Percentiles rank a stretch among this genome's conserved stretches.
phyloP scores from a whole-genome alignment of 768 basidiomycete species.

The Cubamyces sp. region DNA sequence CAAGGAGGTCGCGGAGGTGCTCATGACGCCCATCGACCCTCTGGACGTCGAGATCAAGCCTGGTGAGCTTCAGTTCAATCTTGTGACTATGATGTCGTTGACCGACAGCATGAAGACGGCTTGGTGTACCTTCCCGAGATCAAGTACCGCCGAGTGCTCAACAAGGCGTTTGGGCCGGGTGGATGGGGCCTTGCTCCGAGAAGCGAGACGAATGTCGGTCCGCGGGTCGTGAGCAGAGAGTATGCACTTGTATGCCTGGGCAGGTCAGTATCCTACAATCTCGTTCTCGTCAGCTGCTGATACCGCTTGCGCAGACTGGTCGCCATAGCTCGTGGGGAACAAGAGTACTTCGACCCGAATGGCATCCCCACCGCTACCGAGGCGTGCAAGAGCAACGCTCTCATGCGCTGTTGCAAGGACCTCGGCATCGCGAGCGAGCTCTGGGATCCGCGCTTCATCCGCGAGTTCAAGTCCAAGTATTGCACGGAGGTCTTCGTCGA shows the following conservation, averaged over 20 bases:
- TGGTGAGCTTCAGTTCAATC: constrained; percentile 51
- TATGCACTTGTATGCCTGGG: constrained; percentile 95
- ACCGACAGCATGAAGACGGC: constrained; percentile 61
- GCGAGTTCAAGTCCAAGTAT: constrained; percentile 85
- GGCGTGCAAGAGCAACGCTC: constrained; percentile 93
- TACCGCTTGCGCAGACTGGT: constrained; percentile 63
- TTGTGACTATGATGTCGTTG: constrained; percentile 1
- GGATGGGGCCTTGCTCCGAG: constrained; percentile 97
- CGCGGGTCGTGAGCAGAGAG: constrained; percentile 87
- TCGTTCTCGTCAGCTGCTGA: background rate
- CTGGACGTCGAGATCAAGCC: constrained; percentile 93
- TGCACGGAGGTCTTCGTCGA: constrained; percentile 88
- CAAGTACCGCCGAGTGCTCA: constrained; percentile 90
- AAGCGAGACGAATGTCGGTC: constrained; percentile 87
- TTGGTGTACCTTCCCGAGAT: constrained; percentile 96
- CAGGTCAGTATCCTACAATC: constrained; percentile 53
- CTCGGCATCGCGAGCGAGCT: constrained; percentile 95
- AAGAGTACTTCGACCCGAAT: constrained; percentile 91
- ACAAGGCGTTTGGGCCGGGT: constrained; percentile 94
- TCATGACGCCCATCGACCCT: constrained; percentile 76
- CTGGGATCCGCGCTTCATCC: constrained; percentile 97
- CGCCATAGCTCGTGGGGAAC: constrained; percentile 90
- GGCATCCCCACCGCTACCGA: constrained; percentile 94
- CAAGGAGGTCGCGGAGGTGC: constrained; percentile 69
- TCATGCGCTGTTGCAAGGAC: constrained; percentile 98